Percentiles rank a stretch among this genome's conserved stretches.
Evolutionary conservation across 192 early-diverging fungal genomes (phyloP).

Genomic region (Backusella westeae): DNA sequence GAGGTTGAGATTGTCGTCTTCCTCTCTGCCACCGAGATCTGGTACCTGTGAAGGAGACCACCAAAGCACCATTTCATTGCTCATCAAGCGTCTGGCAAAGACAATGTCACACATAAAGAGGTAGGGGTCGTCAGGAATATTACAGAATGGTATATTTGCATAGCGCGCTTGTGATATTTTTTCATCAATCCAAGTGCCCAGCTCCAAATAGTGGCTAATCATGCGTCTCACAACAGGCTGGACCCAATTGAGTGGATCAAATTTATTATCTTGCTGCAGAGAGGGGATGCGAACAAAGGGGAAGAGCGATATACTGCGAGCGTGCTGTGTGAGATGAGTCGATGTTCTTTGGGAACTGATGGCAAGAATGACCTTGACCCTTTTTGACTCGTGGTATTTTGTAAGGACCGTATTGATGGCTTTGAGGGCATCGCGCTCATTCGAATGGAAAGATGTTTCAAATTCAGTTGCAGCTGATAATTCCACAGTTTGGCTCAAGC

Average conservation of each 20-base stretch:
- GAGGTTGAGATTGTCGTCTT: conserved; percentile 68
- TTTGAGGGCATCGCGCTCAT: conserved; percentile 51
- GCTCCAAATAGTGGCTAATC: conserved; percentile 71
- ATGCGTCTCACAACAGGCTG: conserved; percentile 64
- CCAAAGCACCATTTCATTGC: conserved; percentile 88
- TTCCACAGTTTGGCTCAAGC: conserved; percentile 37
- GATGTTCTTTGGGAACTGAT: conserved; percentile 60
- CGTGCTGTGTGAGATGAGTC: conserved; percentile 37
- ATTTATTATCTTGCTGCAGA: conserved; percentile 64
- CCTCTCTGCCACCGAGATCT: conserved; percentile 84
- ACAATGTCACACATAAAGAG: conserved; percentile 83
- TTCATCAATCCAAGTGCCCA: conserved; percentile 73
- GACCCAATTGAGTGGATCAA: conserved; percentile 89
- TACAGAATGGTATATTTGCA: conserved; percentile 87
- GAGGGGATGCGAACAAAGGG: conserved; percentile 71
- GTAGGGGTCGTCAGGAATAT: conserved; percentile 80
- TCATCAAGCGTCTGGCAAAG: conserved; percentile 76
- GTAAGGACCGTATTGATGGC: conserved; percentile 60
- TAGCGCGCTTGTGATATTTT: conserved; percentile 75
- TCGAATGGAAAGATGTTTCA: conserved; percentile 42
- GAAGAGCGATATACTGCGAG: conserved; percentile 58
- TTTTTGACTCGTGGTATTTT: conserved; percentile 58
- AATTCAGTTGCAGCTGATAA: conserved; percentile 54
- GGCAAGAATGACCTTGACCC: conserved; percentile 69
- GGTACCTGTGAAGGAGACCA: conserved; percentile 78